A percentile compares a stretch with the other conserved stretches of the same genome.
phyloP scores from a whole-genome alignment of 305 asterid genomes.

The Vinca major region DNA sequence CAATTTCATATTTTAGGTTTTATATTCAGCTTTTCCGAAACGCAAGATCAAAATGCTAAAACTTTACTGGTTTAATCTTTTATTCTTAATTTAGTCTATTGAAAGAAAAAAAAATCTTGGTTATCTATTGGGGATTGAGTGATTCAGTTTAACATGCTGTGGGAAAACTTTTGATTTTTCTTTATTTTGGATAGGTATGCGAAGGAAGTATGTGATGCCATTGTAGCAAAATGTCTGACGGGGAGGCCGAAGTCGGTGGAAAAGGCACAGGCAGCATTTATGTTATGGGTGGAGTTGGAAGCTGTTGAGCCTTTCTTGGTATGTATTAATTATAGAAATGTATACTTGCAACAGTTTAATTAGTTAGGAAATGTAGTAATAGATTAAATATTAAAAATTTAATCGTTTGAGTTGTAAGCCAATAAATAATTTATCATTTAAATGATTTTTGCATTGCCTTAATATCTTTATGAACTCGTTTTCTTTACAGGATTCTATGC shows the following conservation, averaged over 20 bases:
- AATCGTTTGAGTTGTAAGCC: background rate
- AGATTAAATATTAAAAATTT: background rate
- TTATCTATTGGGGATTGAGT: background rate
- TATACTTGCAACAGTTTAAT: background rate
- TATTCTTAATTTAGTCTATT: background rate
- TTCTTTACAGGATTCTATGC: slow-evolving; percentile 89
- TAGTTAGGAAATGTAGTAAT: background rate
- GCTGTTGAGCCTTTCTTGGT: slow-evolving; percentile 94
- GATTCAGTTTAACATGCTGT: slow-evolving; percentile 5
- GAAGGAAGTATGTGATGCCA: slow-evolving; percentile 91
- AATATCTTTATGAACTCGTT: slow-evolving; percentile 9
- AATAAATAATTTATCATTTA: background rate
- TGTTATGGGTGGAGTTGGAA: slow-evolving; percentile 98
- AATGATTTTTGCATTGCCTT: background rate
- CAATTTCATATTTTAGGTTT: too few species aligned
- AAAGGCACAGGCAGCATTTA: slow-evolving; percentile 74
- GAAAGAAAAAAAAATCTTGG: too few species aligned
- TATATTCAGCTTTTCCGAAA: too few species aligned
- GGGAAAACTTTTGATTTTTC: slow-evolving; percentile 6
- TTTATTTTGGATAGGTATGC: slow-evolving; percentile 40
- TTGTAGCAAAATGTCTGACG: slow-evolving; percentile 85
- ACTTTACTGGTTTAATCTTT: background rate
- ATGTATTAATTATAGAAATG: slow-evolving; percentile 19
- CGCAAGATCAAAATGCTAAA: too few species aligned
- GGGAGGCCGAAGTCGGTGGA: slow-evolving; percentile 99